Conservation (phyloP, 495 filamentous ascomycete genomes). For the Aspergillus carlsbadensis region DNA sequence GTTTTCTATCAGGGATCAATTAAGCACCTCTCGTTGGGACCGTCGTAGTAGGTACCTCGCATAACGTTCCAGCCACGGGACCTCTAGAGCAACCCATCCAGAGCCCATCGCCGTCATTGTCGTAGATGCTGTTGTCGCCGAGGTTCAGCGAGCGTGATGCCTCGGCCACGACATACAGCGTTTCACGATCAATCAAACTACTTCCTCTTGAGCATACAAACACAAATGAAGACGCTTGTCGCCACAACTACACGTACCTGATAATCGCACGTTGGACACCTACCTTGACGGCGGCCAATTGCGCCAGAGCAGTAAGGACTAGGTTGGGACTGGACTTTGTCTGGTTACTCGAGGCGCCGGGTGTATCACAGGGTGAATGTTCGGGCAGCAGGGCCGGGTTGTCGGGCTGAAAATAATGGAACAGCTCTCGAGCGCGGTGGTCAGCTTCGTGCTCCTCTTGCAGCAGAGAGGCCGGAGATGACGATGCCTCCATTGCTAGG, state of each 20-base stretch:
- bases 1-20: background rate
- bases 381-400: conserved; percentile 27
- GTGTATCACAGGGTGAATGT: background rate
- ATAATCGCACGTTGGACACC: conserved; percentile 43
- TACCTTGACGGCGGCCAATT: conserved; percentile 38
- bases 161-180: conserved; percentile 51
- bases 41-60: conserved; percentile 23
- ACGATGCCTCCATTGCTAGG: no score
- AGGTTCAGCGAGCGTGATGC: conserved; percentile 45
- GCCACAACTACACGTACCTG: conserved; percentile 24
- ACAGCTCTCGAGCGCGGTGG: conserved; percentile 20
- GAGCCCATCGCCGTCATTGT: conserved; percentile 39
- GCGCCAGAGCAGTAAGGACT: conserved; percentile 38
- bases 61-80: conserved; percentile 43
- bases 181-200: conserved; percentile 26
- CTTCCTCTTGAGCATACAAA: background rate
- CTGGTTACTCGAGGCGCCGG: background rate
- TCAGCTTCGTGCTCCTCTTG: conserved; percentile 10
- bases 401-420: conserved; percentile 25
- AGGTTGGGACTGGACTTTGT: conserved; percentile 27
- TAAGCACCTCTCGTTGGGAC: conserved; percentile 1
- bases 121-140: conserved; percentile 28
- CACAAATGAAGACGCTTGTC: background rate
- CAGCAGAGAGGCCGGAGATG: background rate
- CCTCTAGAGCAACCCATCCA: conserved; percentile 46